Evolutionary conservation across 23 red algal genomes (phyloP), one percentile per base, ranked within the genome.

Genomic region (Gracilaria domingensis): DNA sequence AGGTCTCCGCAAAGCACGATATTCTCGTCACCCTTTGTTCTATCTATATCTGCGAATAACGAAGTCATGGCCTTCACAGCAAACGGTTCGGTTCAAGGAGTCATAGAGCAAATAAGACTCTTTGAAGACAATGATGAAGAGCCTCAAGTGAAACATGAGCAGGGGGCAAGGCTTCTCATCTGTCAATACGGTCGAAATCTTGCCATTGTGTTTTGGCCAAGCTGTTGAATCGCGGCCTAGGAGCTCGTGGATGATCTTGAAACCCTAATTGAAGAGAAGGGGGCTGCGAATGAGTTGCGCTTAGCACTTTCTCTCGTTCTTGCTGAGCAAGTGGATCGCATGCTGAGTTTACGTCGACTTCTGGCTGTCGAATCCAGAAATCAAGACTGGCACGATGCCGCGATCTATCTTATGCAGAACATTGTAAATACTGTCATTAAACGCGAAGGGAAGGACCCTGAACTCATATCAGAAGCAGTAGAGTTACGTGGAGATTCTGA

Each of bases 51-150:
- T 37, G 24, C 33, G 35, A 62, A 73, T 45, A 83, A 82, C 62
- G 88, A 91, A 57, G 44, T 91, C n/a, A 56, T 91, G 76, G 88
- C 78, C 11, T 91, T 82, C 78, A 60, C 88, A 13, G 66, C 88
- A 25, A 91, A 91, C 55, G 88, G 88, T 13, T 81, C 78, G 9
- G 44, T 91, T 65, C 76, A 75, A 71, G 88, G 88, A 23, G 88
- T 81, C 24, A 53, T 91, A 13, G 88, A 91, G n/a, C 88, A 75
- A 54, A 2, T 83, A 26, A 72, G 35, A 48, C 40, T 91, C 24
- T 54, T 72, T 35, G 76, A 91, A 54, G 88, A 82, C 18, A 16
- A 73, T 24, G 59, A 62, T 1, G 77, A 60, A 37, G 39, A 44
- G 0, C 28, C 48, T 3, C 25, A 91, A 66, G 60, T 72, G 65